These are phyloP conservation scores for Akanthomyces muscarius DNA, from an alignment of 2,329 filamentous ascomycete genomes.

Conservation along the genomic window DNA sequence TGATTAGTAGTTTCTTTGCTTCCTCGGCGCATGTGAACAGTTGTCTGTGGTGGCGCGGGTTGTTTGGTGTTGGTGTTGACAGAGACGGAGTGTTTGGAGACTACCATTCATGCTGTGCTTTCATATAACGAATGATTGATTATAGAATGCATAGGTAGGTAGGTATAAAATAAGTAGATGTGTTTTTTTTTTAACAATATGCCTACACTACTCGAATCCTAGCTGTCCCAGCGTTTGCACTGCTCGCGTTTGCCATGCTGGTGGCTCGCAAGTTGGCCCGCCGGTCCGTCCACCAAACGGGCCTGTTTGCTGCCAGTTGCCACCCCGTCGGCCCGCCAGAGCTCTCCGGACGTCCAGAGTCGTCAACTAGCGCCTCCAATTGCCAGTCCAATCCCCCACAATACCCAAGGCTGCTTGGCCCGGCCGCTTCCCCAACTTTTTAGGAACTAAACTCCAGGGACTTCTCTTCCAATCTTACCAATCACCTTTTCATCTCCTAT, in stretches of 20 bases:
- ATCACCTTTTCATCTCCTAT: background rate
- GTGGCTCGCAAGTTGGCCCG: slow-evolving; percentile 6
- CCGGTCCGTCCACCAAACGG: slow-evolving; percentile 10
- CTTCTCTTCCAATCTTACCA: background rate
- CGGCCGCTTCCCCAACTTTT: slow-evolving; percentile 5
- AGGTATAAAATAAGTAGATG: too few relatives aligned
- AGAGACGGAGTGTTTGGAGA: background rate
- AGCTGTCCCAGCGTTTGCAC: too few relatives aligned
- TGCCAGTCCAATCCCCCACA: background rate
- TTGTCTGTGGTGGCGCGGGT: background rate
- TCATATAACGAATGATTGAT: too few relatives aligned
- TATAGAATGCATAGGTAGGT: too few relatives aligned
- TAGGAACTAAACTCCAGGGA: background rate
- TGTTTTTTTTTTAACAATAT: too few relatives aligned
- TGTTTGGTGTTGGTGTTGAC: background rate
- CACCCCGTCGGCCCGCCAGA: background rate
- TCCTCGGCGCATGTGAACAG: slow-evolving; percentile 1
- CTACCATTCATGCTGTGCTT: too few relatives aligned
- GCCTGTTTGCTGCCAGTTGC: background rate
- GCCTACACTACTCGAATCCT: too few relatives aligned
- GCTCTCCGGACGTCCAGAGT: slow-evolving; percentile 13
- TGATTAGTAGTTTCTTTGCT: background rate
- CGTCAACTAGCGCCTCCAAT: background rate
- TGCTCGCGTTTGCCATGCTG: background rate
- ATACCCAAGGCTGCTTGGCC: background rate